phyloP scores from a whole-genome alignment of 495 filamentous ascomycete genomes.

The Aspergillus steynii region DNA sequence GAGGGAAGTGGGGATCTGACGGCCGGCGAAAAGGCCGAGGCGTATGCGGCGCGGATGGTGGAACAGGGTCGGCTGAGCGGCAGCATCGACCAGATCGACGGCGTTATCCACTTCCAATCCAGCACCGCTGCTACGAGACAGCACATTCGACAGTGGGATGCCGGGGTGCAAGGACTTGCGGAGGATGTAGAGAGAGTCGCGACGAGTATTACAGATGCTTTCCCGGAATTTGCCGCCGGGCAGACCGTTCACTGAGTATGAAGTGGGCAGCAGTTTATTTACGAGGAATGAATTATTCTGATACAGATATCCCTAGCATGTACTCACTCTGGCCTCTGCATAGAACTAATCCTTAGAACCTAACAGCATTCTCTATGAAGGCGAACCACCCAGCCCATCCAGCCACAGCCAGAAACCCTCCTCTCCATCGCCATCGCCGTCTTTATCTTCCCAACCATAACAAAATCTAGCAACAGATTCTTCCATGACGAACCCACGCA shows the following conservation, averaged over 20 bases:
- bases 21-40: constrained; percentile 80
- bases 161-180: constrained; percentile 77
- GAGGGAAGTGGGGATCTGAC: constrained; percentile 39
- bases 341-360: no score
- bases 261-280: not conserved
- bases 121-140: constrained; percentile 60
- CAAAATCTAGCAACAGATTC: no score
- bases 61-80: constrained; percentile 86
- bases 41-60: constrained; percentile 91
- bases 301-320: no score
- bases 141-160: constrained; percentile 84
- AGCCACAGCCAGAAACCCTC: no score
- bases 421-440: no score
- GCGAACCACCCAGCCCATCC: no score
- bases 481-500: no score
- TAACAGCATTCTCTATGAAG: no score
- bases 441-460: no score
- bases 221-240: constrained; percentile 29
- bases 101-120: constrained; percentile 78
- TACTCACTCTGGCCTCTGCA: no score
- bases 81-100: constrained; percentile 91
- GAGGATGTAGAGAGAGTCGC: constrained; percentile 89
- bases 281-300: constrained; percentile 5
- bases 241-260: constrained; percentile 25
- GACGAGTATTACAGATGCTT: constrained; percentile 40